A percentile compares a stretch with the other conserved stretches of the same genome.
Conservation (phyloP, 352 stramenopile species). For the Phytopythium cucurbitacearum region DNA sequence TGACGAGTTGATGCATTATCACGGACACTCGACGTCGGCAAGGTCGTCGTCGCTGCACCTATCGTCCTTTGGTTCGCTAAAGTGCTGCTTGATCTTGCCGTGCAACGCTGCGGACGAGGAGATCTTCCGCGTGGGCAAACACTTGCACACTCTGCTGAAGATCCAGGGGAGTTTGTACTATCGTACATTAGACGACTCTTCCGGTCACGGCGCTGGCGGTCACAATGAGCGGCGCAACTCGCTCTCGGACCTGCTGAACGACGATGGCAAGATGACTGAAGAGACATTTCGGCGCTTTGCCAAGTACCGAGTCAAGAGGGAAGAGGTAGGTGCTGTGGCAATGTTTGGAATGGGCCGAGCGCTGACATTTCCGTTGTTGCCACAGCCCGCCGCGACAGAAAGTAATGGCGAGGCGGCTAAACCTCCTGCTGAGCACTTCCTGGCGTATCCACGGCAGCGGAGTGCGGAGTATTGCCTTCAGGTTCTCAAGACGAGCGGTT, state of each 20-base stretch:
- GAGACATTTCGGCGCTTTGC: constrained; percentile 67
- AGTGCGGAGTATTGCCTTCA: constrained; percentile 59
- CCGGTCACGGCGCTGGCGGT: neutral
- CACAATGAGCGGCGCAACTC: constrained; percentile 4
- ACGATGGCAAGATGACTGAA: constrained; percentile 59
- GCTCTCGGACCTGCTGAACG: constrained; percentile 28
- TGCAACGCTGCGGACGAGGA: constrained; percentile 49
- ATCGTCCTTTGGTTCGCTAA: constrained; percentile 38
- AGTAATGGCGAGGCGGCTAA: constrained; percentile 17
- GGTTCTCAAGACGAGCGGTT: constrained; percentile 36
- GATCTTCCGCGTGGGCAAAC: constrained; percentile 71
- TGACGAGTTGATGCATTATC: constrained; percentile 76
- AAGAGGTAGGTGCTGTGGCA: constrained; percentile 30
- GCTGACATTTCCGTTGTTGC: neutral
- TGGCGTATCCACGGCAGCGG: constrained; percentile 57
- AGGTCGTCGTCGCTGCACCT: constrained; percentile 26
- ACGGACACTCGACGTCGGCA: constrained; percentile 34
- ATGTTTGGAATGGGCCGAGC: neutral
- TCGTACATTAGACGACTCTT: constrained; percentile 20
- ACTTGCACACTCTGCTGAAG: constrained; percentile 65
- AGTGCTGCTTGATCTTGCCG: constrained; percentile 67
- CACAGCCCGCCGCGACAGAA: constrained; percentile 12
- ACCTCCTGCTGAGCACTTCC: constrained; percentile 37
- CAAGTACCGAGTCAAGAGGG: constrained; percentile 58
- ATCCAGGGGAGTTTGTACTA: constrained; percentile 67